Percentiles rank a stretch among this genome's conserved stretches.
These are phyloP conservation scores for Diaporthe citrichinensis DNA, from an alignment of 2,329 filamentous ascomycete genomes.

Conservation along the genomic window DNA sequence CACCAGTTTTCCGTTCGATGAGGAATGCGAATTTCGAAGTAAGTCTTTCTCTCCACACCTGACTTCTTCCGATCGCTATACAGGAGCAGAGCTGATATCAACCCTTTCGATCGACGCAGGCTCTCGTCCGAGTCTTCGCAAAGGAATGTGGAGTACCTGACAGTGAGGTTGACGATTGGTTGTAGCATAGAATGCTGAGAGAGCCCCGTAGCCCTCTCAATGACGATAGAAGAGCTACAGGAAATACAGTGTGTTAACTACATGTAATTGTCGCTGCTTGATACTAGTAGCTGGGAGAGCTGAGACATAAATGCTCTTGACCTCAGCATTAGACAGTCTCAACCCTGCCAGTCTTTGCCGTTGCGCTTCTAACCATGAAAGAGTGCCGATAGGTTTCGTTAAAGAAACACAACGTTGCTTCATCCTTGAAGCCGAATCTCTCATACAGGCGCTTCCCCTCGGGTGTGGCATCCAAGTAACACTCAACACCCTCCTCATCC, in stretches of 20 bases:
- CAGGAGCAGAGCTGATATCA: neutral
- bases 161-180: neutral
- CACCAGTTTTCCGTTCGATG: neutral
- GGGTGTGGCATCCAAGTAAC: slow-evolving; percentile 66
- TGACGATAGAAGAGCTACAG: rapidly evolving
- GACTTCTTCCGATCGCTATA: too few species aligned
- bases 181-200: neutral
- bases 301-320: neutral
- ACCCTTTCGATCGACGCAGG: neutral
- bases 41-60: neutral
- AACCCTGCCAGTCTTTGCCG: too few species aligned
- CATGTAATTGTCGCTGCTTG: too few species aligned
- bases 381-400: slow-evolving; percentile 50
- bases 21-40: neutral
- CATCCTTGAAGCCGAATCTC: slow-evolving; percentile 60
- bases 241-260: neutral
- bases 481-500: slow-evolving; percentile 57
- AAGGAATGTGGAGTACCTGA: slow-evolving; percentile 3
- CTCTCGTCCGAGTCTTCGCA: neutral
- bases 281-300: too few species aligned
- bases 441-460: slow-evolving; percentile 62
- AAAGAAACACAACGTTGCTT: slow-evolving; percentile 55
- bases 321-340: too few species aligned
- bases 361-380: slow-evolving; percentile 53
- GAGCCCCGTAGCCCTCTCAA: too few species aligned